A percentile compares a stretch with the other conserved stretches of the same genome.
Conservation (phyloP, 768 basidiomycete genomes). For the Suillus luteus region DNA sequence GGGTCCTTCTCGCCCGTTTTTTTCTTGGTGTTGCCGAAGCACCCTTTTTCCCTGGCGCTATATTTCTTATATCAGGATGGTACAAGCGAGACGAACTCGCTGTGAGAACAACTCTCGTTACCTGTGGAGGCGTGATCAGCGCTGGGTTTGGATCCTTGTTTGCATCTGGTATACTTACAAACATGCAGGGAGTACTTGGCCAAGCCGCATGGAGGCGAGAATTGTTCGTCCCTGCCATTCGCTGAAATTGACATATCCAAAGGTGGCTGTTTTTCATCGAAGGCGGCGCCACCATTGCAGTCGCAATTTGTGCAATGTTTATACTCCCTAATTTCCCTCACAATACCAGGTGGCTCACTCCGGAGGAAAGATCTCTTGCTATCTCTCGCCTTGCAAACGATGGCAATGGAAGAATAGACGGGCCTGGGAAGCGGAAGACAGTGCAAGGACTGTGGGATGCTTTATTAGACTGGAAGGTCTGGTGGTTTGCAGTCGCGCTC, state of each 20-base stretch:
- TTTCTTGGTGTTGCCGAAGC: conserved; percentile 71
- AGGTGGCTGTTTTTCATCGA: conserved; percentile 73
- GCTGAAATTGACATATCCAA: not conserved
- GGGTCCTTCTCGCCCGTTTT: conserved; percentile 69
- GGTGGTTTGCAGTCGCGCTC: conserved; percentile 27
- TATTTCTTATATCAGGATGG: conserved; percentile 70
- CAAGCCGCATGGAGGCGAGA: conserved; percentile 67
- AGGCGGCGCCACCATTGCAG: conserved; percentile 53
- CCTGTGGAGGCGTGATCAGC: conserved; percentile 68
- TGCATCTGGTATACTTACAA: conserved; percentile 67
- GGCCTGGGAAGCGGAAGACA: conserved; percentile 28
- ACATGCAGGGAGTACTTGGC: conserved; percentile 66
- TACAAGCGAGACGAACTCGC: conserved; percentile 63
- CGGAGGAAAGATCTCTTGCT: conserved; percentile 53
- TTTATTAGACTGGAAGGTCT: conserved; percentile 74
- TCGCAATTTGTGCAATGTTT: conserved; percentile 52
- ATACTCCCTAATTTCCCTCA: conserved; percentile 72
- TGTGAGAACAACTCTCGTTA: conserved; percentile 59
- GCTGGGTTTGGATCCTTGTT: conserved; percentile 80
- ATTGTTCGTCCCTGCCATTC: not conserved
- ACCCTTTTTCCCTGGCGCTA: conserved; percentile 63
- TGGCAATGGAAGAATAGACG: conserved; percentile 60
- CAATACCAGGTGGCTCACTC: conserved; percentile 54
- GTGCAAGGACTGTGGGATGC: conserved; percentile 53
- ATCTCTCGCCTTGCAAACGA: conserved; percentile 61